Evolutionary conservation across 768 basidiomycete species (phyloP).

Genomic region (Hemileccinum impolitum): DNA sequence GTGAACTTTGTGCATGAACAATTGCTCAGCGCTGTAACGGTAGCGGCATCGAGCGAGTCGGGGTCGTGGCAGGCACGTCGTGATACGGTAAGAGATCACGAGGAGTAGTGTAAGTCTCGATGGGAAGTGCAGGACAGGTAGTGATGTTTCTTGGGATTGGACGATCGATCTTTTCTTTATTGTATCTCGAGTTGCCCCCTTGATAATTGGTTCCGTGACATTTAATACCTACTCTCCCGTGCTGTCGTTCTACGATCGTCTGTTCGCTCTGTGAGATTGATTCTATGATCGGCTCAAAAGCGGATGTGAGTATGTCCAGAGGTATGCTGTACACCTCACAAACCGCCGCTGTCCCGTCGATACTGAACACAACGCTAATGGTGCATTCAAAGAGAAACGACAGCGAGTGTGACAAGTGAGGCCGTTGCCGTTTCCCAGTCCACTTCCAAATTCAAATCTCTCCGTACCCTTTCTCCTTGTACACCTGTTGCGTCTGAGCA

Average conservation of each 20-base stretch:
- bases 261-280: neutral
- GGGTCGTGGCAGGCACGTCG: neutral
- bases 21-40: slow-evolving; percentile 6
- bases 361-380: neutral
- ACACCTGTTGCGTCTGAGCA: slow-evolving; percentile 46
- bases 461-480: slow-evolving; percentile 54
- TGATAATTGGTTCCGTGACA: too few species aligned
- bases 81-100: neutral
- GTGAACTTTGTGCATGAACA: slow-evolving; percentile 17
- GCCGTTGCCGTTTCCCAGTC: neutral
- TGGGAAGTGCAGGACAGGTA: neutral
- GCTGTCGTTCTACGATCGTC: neutral
- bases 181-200: too few species aligned
- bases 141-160: neutral
- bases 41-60: neutral
- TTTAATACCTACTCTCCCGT: too few species aligned
- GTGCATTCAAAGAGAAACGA: neutral
- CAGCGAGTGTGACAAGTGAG: neutral
- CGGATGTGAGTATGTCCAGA: too few species aligned
- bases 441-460: slow-evolving; percentile 22
- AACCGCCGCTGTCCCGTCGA: too few species aligned
- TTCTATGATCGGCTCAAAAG: neutral
- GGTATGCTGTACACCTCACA: too few species aligned
- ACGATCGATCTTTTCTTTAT: too few species aligned
- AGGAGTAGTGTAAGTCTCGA: neutral